These are phyloP conservation scores for Penicillium hordei DNA, from an alignment of 2,329 filamentous ascomycete species.

Conservation along the genomic window DNA sequence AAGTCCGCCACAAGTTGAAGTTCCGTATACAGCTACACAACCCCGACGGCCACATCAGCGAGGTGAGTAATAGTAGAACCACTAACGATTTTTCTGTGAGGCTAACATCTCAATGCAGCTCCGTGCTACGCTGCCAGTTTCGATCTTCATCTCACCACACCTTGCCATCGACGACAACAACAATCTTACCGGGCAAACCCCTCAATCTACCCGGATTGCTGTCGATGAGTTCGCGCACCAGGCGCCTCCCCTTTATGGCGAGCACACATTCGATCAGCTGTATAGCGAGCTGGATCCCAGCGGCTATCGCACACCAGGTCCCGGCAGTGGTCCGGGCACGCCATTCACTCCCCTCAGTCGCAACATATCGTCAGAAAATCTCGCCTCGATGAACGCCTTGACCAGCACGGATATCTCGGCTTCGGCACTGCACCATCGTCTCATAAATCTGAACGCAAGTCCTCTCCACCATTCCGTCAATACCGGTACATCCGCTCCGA, in stretches of 20 bases:
- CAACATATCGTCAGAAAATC: conserved; percentile 76
- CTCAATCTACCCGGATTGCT: conserved; percentile 49
- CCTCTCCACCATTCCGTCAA: conserved; percentile 15
- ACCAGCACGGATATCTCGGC: conserved; percentile 58
- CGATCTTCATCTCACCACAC: conserved; percentile 93
- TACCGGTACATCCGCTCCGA: conserved; percentile 18
- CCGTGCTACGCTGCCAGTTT: conserved; percentile 83
- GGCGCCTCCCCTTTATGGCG: conserved; percentile 89
- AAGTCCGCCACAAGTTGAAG: conserved; percentile 88
- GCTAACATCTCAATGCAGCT: conserved; percentile 53
- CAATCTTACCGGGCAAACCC: conserved; percentile 66
- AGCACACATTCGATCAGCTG: conserved; percentile 84
- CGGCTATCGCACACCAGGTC: conserved; percentile 75
- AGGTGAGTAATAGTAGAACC: conserved; percentile 54
- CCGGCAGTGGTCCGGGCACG: conserved; percentile 69
- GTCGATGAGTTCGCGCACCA: conserved; percentile 60
- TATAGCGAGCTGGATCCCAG: conserved; percentile 82
- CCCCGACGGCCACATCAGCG: conserved; percentile 89
- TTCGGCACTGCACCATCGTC: conserved; percentile 68
- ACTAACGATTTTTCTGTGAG: neutral
- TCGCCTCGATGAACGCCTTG: conserved; percentile 59
- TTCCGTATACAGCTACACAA: conserved; percentile 89
- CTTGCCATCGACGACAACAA: conserved; percentile 86
- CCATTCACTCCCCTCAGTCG: conserved; percentile 70
- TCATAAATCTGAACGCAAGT: conserved; percentile 53